These are phyloP conservation scores for Phaffia rhodozyma DNA, from an alignment of 1,284 basidiomycete genomes.

Conservation along the genomic window DNA sequence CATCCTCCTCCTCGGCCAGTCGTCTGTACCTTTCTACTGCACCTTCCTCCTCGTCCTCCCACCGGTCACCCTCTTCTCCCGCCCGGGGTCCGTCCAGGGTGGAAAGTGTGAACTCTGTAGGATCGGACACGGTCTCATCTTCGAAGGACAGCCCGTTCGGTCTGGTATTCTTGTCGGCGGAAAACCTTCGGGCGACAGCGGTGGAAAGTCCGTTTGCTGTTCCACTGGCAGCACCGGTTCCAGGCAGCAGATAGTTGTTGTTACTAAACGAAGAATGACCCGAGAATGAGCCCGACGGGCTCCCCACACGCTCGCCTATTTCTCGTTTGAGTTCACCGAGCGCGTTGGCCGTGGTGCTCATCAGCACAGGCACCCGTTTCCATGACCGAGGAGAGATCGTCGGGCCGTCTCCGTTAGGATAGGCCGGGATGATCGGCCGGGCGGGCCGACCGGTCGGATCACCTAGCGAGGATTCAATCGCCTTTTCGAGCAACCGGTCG, in stretches of 20 bases:
- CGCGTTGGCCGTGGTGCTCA: background rate
- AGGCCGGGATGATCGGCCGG: slow-evolving; percentile 3
- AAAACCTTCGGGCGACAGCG: background rate
- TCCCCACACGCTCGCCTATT: background rate
- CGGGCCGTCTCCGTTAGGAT: slow-evolving; percentile 13
- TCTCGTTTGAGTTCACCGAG: background rate
- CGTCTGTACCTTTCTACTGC: slow-evolving; percentile 35
- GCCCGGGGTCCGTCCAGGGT: background rate
- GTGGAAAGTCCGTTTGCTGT: background rate
- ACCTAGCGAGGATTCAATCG: background rate
- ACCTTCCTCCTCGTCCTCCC: slow-evolving; percentile 11
- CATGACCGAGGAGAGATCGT: slow-evolving; percentile 9
- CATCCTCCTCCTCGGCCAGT: slow-evolving; percentile 35
- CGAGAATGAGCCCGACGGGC: slow-evolving; percentile 1
- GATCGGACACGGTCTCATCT: slow-evolving; percentile 3
- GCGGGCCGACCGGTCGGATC: background rate
- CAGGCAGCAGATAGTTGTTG: background rate
- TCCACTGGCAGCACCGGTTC: background rate
- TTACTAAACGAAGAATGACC: background rate
- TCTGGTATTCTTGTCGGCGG: background rate
- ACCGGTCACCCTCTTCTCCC: background rate
- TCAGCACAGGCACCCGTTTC: background rate
- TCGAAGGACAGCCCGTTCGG: slow-evolving; percentile 3
- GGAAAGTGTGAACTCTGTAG: background rate
- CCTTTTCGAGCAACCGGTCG: background rate